phyloP scores from a whole-genome alignment of 1,284 basidiomycete species.

The Pseudozyma tsukubaensis region DNA sequence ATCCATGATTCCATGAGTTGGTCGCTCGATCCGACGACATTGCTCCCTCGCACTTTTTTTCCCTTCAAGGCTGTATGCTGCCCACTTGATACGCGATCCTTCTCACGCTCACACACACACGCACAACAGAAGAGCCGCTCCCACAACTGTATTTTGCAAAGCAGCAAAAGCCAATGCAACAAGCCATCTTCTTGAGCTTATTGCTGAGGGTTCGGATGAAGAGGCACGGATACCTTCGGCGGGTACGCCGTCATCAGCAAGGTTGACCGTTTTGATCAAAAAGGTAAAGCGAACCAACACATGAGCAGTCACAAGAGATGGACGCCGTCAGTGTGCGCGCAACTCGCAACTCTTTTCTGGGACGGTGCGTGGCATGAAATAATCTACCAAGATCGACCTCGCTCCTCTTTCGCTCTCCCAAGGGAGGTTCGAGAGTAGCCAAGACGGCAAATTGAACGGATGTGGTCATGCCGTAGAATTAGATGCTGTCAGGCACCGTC shows the following conservation, averaged over 20 bases:
- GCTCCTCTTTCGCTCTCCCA: neutral
- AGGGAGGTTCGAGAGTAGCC: neutral
- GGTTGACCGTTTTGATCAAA: no score
- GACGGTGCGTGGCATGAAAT: neutral
- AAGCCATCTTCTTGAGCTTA: neutral
- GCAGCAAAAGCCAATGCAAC: neutral
- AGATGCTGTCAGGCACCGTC: no score
- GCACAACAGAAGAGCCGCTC: neutral
- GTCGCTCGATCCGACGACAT: neutral
- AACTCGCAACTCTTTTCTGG: no score
- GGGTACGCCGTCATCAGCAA: no score
- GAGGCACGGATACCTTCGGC: no score
- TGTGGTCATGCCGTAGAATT: no score
- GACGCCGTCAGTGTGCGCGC: no score
- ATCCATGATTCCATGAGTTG: neutral
- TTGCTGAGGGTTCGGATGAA: no score
- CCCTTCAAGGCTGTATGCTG: neutral
- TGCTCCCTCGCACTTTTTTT: neutral
- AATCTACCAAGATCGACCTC: constrained; percentile 1
- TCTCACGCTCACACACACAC: neutral
- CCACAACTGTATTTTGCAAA: neutral
- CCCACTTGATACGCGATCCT: neutral
- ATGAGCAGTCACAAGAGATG: no score
- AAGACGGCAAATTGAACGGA: no score
- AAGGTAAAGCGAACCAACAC: no score